Percentiles rank a stretch among this genome's conserved stretches.
These are phyloP conservation scores for Porcisia hertigi DNA, from an alignment of 208 protist species.

Conservation along the genomic window DNA sequence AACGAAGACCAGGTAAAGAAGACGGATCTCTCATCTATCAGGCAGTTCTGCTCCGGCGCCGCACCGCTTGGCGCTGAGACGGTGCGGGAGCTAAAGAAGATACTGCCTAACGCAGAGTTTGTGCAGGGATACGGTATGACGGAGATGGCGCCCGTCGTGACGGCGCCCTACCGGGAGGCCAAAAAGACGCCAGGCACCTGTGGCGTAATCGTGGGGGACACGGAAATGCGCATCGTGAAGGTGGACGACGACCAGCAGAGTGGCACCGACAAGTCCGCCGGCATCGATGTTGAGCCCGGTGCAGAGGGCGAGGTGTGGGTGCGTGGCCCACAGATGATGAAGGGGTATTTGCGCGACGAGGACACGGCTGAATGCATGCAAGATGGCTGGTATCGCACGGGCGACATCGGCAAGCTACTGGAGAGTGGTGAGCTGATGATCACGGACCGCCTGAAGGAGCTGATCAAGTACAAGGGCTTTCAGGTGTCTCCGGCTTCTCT, in stretches of 20 bases:
- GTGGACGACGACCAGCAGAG: constrained; percentile 40
- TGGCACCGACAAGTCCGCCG: constrained; percentile 34
- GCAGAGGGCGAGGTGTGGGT: constrained; percentile 71
- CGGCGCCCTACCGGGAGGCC: constrained; percentile 5
- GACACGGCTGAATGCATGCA: constrained; percentile 46
- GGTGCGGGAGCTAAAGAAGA: constrained; percentile 32
- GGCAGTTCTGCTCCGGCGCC: constrained; percentile 43
- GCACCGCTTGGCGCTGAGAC: constrained; percentile 52
- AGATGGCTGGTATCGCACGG: constrained; percentile 78
- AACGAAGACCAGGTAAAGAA: constrained; percentile 33
- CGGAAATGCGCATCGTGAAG: constrained; percentile 45
- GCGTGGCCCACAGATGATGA: constrained; percentile 74
- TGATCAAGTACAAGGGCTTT: constrained; percentile 93
- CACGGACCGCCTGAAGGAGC: constrained; percentile 83
- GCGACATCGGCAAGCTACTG: constrained; percentile 64
- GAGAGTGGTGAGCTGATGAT: constrained; percentile 42
- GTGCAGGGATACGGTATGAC: constrained; percentile 84
- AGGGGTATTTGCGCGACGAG: constrained; percentile 66
- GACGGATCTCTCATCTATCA: constrained; percentile 41
- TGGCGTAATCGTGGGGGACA: constrained; percentile 36
- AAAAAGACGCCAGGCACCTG: constrained; percentile 1
- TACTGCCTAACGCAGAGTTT: constrained; percentile 23
- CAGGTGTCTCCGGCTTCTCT: constrained; percentile 87
- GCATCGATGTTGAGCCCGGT: constrained; percentile 26
- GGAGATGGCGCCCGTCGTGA: constrained; percentile 65